Evolutionary conservation across 2,329 filamentous ascomycete genomes (phyloP), one percentile per base, ranked within the genome.

Genomic region (Cercospora beticola): DNA sequence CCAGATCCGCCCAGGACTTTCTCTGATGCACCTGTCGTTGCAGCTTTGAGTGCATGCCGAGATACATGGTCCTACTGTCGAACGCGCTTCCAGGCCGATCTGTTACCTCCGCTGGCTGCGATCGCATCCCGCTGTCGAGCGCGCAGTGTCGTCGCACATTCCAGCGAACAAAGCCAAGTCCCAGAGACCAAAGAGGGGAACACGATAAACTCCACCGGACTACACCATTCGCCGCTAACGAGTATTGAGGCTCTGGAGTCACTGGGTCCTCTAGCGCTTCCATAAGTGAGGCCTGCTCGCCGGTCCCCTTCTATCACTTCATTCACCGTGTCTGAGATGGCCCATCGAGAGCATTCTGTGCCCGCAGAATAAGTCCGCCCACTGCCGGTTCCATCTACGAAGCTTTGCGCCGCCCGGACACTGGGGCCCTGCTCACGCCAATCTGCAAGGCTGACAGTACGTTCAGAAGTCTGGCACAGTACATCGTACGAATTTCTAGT

Each of bases 351-450:
- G 59, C 30, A 52, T 60, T 69, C 57, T 64, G 56, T 57, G 61
- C 67, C 64, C 64, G 68, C 62, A 21, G 61, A 58, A 68, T 68
- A 67, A 61, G 52, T 65, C 69, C 33, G 28, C 62, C 43, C 62
- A 36, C 36, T 36, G 33, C 52, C 30, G 23, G 49, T 63, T 54
- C 56, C 64, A 58, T 61, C 65, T 67, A 65, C 68, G 65, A 65
- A 63, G 49, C 31, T 52, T 61, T 61, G 56, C 59, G 58, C 56
- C 61, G 62, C 36, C 65, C 43, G 23, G 23, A 26, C 30, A 40
- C 60, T 59, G 61, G 61, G 64, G 40, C 30, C 57, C 33, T 43
- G 3, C 58, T 63, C 65, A 65, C 64, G 62, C 69, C 43, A 61
- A 52, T 63, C 67, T 16, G 12, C 49, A 26, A 33, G 52, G 64